Evolutionary conservation across 2,329 filamentous ascomycete genomes (phyloP).

Genomic region (Botrytis porri): DNA sequence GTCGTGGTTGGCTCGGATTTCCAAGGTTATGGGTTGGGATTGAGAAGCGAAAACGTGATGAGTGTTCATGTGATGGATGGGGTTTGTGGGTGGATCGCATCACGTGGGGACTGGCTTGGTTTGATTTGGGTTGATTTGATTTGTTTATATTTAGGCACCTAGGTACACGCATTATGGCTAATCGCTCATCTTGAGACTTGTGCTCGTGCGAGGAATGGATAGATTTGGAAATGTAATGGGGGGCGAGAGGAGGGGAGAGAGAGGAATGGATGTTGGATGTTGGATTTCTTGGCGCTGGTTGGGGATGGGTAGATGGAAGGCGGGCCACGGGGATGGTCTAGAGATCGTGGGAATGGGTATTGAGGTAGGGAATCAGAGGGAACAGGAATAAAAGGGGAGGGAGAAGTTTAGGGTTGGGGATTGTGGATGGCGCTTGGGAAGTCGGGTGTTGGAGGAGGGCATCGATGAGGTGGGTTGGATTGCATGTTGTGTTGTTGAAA

Average conservation of each 20-base stretch:
- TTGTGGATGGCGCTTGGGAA: not conserved
- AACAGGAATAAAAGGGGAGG: not conserved
- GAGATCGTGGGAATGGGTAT: not conserved
- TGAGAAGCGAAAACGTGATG: not conserved
- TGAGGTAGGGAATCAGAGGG: not conserved
- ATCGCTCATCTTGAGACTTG: rapidly evolving
- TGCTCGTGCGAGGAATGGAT: too few relatives aligned
- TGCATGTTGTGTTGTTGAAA: not conserved
- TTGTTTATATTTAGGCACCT: too few relatives aligned
- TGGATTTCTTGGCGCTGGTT: not conserved
- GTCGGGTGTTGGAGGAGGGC: not conserved
- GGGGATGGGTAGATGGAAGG: not conserved
- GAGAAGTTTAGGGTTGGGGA: not conserved
- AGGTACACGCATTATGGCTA: too few relatives aligned
- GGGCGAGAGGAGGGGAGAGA: too few relatives aligned
- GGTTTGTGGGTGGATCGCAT: not conserved
- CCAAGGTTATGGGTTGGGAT: too few relatives aligned
- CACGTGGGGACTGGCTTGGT: not conserved
- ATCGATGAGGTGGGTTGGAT: not conserved
- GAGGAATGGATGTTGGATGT: not conserved
- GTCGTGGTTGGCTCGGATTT: not conserved
- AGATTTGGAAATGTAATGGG: not conserved
- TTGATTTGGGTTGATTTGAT: too few relatives aligned
- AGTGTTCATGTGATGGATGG: not conserved
- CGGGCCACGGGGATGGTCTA: not conserved